These are phyloP conservation scores for Tylopilus plumbeoviolaceoides DNA, from an alignment of 768 basidiomycete species.

Conservation along the genomic window DNA sequence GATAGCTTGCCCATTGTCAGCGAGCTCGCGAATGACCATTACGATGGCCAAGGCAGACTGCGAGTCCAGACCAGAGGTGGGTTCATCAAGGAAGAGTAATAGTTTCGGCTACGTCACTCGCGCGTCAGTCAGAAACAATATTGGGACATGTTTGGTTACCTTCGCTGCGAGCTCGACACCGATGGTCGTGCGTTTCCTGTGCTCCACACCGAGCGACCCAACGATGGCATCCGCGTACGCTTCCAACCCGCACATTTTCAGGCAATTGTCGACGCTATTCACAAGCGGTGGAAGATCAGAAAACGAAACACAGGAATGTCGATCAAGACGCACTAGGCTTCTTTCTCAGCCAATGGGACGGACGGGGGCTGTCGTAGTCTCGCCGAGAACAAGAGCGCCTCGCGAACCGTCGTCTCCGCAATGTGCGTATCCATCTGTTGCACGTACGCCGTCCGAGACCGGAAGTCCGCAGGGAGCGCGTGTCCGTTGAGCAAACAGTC, in stretches of 20 bases:
- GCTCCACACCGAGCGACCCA: conserved; percentile 48
- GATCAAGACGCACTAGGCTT: conserved; percentile 58
- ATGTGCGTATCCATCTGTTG: conserved; percentile 86
- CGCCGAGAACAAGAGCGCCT: conserved; percentile 78
- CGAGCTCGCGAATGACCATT: conserved; percentile 47
- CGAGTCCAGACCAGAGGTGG: conserved; percentile 53
- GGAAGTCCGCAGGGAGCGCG: conserved; percentile 51
- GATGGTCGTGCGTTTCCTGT: conserved; percentile 55
- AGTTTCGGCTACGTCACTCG: conserved; percentile 34
- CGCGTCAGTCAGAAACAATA: neutral
- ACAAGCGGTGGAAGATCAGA: neutral
- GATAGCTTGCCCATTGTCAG: conserved; percentile 51
- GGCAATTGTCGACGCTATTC: conserved; percentile 48
- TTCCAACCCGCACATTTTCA: conserved; percentile 66
- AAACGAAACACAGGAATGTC: neutral
- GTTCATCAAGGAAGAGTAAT: conserved; percentile 57
- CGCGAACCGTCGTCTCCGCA: conserved; percentile 70
- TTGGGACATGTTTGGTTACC: conserved; percentile 18
- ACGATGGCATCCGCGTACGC: conserved; percentile 60
- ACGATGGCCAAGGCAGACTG: conserved; percentile 51
- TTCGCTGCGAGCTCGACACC: conserved; percentile 59
- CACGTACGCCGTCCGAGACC: conserved; percentile 48
- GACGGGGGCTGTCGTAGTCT: conserved; percentile 68
- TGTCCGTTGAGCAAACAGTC: conserved; percentile 42
- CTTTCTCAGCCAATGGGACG: conserved; percentile 66